Percentiles rank a stretch among this genome's conserved stretches.
Evolutionary conservation across 768 basidiomycete genomes (phyloP).

Genomic region (Clitopilus passeckerianus): DNA sequence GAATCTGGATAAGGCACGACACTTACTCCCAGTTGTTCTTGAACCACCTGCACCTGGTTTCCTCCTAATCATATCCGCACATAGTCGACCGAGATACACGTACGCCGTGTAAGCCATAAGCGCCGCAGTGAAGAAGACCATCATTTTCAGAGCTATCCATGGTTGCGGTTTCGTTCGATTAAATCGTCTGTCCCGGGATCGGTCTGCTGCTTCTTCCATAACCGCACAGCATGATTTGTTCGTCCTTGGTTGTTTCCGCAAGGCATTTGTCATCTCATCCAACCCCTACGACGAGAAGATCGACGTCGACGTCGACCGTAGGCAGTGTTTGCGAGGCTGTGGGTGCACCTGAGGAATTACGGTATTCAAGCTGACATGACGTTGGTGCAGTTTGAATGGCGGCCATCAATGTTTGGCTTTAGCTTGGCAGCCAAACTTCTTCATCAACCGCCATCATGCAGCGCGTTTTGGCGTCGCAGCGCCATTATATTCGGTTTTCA

Average conservation of each 20-base stretch:
- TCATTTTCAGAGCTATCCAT: slow-evolving; percentile 70
- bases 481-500: slow-evolving; percentile 45
- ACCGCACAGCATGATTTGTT: slow-evolving; percentile 39
- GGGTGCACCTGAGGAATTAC: not conserved
- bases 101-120: slow-evolving; percentile 69
- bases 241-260: not conserved
- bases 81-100: slow-evolving; percentile 73
- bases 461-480: slow-evolving; percentile 15
- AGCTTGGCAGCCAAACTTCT: not conserved
- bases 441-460: slow-evolving; percentile 8
- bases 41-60: slow-evolving; percentile 38
- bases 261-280: not conserved
- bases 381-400: not conserved
- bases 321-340: not conserved
- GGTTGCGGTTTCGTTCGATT: slow-evolving; percentile 53
- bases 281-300: not conserved
- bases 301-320: not conserved
- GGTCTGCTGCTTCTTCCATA: slow-evolving; percentile 40
- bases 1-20: too few species aligned
- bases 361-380: slow-evolving; percentile 8
- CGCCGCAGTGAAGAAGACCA: slow-evolving; percentile 52
- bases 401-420: slow-evolving; percentile 4
- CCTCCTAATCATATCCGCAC: slow-evolving; percentile 61
- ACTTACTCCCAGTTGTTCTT: slow-evolving; percentile 64
- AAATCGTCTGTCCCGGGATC: slow-evolving; percentile 34